These are phyloP conservation scores for Cercospora sp. DNA, from an alignment of 2,329 filamentous ascomycete species.

Conservation along the genomic window DNA sequence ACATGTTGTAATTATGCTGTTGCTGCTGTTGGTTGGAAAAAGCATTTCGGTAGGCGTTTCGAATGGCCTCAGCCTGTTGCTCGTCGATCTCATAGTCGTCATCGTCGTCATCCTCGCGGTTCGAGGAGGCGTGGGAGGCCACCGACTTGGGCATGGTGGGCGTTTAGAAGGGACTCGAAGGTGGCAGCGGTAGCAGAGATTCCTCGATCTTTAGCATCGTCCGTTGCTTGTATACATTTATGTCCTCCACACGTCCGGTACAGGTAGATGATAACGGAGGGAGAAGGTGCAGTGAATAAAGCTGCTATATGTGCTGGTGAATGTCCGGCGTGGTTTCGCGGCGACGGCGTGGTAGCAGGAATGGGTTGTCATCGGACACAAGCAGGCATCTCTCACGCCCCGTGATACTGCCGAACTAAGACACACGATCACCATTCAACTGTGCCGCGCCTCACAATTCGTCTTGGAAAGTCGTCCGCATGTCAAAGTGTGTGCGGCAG, in stretches of 20 bases:
- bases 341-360: constrained; percentile 6
- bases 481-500: not conserved
- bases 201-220: not conserved
- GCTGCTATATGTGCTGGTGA: not conserved
- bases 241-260: not conserved
- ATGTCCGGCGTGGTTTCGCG: not conserved
- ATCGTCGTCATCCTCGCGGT: constrained; percentile 39
- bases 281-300: not conserved
- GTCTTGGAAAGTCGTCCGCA: not conserved
- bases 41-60: constrained; percentile 38
- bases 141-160: constrained; percentile 39
- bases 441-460: not conserved
- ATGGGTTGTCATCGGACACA: not conserved
- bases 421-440: constrained; percentile 1
- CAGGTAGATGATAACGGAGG: not conserved
- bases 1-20: not conserved
- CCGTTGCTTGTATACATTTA: not conserved
- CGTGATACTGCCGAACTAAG: constrained; percentile 4
- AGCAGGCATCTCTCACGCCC: constrained; percentile 4
- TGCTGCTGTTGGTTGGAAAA: constrained; percentile 32
- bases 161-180: not conserved
- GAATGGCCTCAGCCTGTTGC: constrained; percentile 35
- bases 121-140: constrained; percentile 32
- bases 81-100: constrained; percentile 37
- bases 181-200: not conserved